A percentile compares a stretch with the other conserved stretches of the same genome.
Evolutionary conservation across 2,329 filamentous ascomycete genomes (phyloP).

Genomic region (Fusarium staphyleae): DNA sequence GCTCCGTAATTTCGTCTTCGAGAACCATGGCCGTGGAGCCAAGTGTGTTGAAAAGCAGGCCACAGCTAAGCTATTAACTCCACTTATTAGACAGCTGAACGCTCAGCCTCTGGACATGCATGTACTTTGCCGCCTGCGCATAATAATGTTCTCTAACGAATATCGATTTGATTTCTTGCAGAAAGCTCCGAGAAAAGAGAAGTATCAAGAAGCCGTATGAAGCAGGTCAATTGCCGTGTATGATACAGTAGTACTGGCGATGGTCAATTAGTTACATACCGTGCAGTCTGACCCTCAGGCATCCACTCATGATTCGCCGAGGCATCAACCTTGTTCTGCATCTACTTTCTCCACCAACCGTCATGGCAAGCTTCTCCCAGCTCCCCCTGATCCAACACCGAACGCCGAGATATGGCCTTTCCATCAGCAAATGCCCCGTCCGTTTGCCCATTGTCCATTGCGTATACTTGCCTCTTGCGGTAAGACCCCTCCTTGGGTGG

Average conservation of each 20-base stretch:
- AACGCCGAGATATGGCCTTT: constrained; percentile 44
- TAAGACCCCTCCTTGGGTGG: constrained; percentile 28
- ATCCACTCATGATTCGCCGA: constrained; percentile 11
- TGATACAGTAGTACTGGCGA: constrained; percentile 15
- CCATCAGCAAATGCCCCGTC: background rate
- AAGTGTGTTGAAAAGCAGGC: constrained; percentile 14
- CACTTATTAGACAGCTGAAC: constrained; percentile 10
- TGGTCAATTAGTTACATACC: too few relatives aligned
- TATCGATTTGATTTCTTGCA: background rate
- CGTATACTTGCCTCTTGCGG: constrained; percentile 36
- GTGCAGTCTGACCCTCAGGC: background rate
- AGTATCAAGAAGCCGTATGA: background rate
- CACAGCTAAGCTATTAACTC: background rate
- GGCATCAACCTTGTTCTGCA: background rate
- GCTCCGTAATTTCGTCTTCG: constrained; percentile 7
- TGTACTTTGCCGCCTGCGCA: background rate
- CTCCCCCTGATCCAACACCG: constrained; percentile 30
- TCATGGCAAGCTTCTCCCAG: constrained; percentile 9
- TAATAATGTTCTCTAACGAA: constrained; percentile 4
- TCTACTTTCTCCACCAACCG: constrained; percentile 15
- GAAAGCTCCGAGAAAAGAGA: too few relatives aligned
- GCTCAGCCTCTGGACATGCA: background rate
- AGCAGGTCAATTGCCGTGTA: constrained; percentile 3
- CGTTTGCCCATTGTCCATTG: constrained; percentile 6
- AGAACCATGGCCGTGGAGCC: constrained; percentile 6